A percentile compares a stretch with the other conserved stretches of the same genome.
phyloP scores from a whole-genome alignment of 1,284 basidiomycete species.

The Irpex sp. region DNA sequence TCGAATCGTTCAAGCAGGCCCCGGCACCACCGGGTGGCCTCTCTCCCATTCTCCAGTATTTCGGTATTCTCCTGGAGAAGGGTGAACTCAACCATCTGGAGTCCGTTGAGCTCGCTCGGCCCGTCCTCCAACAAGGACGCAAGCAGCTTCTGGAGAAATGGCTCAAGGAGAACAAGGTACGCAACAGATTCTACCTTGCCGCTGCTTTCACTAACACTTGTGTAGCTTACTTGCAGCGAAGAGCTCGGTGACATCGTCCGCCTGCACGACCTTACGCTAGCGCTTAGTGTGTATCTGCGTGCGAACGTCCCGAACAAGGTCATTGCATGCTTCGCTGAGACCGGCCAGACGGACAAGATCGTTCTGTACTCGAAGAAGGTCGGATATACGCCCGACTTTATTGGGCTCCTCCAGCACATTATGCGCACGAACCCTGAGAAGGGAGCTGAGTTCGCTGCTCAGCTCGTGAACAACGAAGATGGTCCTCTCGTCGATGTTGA shows the following conservation, averaged over 20 bases:
- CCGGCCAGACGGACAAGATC: conserved; percentile 99
- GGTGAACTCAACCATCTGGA: conserved; percentile 98
- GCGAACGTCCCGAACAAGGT: conserved; percentile 99
- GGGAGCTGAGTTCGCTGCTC: conserved; percentile 97
- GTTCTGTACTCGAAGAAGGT: conserved; percentile 99
- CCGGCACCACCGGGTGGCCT: conserved; percentile 92
- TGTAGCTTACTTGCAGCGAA: conserved; percentile 97
- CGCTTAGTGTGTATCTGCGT: conserved; percentile 97
- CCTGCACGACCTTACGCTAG: conserved; percentile 96
- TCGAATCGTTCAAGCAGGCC: conserved; percentile 97
- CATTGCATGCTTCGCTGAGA: conserved; percentile 98
- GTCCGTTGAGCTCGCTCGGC: conserved; percentile 95
- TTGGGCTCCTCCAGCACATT: conserved; percentile 93
- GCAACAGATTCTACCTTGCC: conserved; percentile 9
- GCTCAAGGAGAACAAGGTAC: conserved; percentile 98
- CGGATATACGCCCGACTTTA: conserved; percentile 94
- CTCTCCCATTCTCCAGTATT: conserved; percentile 98
- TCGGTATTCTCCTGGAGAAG: conserved; percentile 97
- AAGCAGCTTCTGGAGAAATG: conserved; percentile 99
- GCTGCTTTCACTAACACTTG: conserved; percentile 1
- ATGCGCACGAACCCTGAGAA: conserved; percentile 98
- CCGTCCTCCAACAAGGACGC: conserved; percentile 95
- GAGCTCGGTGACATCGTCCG: conserved; percentile 99
- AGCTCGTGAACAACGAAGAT: conserved; percentile 93
- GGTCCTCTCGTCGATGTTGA: conserved; percentile 97